Percentiles rank a stretch among this genome's conserved stretches.
phyloP scores from a whole-genome alignment of 106 monocot species.

The Acanthochlamys bracteata region DNA sequence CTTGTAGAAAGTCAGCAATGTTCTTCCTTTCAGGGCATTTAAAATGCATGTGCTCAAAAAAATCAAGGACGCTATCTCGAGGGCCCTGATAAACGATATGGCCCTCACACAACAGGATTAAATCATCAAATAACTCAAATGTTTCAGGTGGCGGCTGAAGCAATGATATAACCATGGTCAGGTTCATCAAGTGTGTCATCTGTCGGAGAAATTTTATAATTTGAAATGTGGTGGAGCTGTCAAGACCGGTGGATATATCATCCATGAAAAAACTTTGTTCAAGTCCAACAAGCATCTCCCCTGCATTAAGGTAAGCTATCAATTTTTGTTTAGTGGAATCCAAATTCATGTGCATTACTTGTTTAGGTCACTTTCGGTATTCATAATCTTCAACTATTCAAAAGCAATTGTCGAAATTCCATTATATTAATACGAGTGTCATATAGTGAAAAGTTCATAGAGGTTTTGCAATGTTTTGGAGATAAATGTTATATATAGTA shows the following conservation, averaged over 20 bases:
- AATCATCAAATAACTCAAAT: constrained; percentile 70
- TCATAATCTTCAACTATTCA: no score
- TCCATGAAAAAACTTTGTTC: constrained; percentile 82
- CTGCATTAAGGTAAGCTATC: constrained; percentile 22
- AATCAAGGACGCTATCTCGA: constrained; percentile 51
- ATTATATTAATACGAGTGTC: no score
- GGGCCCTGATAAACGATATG: constrained; percentile 77
- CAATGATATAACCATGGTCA: constrained; percentile 70
- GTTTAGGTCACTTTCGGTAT: no score
- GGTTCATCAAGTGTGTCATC: constrained; percentile 62
- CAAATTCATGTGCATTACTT: no score
- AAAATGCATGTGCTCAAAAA: constrained; percentile 66
- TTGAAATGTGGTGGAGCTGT: constrained; percentile 85
- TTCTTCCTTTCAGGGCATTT: constrained; percentile 75
- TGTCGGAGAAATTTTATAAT: constrained; percentile 67
- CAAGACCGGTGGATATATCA: constrained; percentile 92
- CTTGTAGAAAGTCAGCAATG: constrained; percentile 75
- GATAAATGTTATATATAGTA: no score
- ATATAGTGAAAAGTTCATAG: no score
- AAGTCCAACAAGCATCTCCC: constrained; percentile 84
- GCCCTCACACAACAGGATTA: constrained; percentile 67
- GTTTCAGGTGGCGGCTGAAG: constrained; percentile 85
- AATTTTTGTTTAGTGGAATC: neutral
- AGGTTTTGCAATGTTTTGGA: no score
- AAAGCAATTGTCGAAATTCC: no score